These are phyloP conservation scores for Annona squamosa DNA, from an alignment of 164 flowering plant species.

Conservation along the genomic window DNA sequence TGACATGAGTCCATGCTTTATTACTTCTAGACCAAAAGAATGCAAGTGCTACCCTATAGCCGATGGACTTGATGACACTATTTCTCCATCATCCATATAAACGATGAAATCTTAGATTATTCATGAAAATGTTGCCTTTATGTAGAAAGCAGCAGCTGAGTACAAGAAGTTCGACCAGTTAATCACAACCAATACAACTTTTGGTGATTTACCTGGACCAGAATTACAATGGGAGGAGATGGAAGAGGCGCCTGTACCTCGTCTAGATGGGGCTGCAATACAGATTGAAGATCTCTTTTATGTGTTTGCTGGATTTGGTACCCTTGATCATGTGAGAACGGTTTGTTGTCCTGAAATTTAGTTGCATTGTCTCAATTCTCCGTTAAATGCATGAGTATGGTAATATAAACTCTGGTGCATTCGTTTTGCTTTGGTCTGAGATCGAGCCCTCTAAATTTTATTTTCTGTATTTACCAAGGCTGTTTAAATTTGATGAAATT, in stretches of 20 bases:
- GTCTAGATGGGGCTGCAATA: constrained; percentile 73
- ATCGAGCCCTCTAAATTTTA: neutral
- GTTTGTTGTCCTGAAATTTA: neutral
- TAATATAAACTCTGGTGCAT: neutral
- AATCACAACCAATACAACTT: constrained; percentile 34
- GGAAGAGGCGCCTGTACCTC: constrained; percentile 77
- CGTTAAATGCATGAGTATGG: neutral
- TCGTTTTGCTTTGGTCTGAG: neutral
- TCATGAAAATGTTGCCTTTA: neutral
- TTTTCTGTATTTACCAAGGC: neutral
- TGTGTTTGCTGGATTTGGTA: constrained; percentile 80
- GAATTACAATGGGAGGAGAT: constrained; percentile 75
- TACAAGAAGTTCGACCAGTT: neutral
- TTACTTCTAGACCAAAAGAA: neutral
- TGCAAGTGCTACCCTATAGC: neutral
- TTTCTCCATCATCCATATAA: neutral
- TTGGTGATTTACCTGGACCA: constrained; percentile 77
- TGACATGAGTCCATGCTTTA: neutral
- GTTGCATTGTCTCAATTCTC: neutral
- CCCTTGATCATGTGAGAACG: constrained; percentile 57
- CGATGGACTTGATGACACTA: neutral
- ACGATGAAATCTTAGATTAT: neutral
- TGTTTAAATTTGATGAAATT: neutral
- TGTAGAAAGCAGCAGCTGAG: constrained; percentile 18
- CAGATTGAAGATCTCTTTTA: constrained; percentile 72